A percentile compares a stretch with the other conserved stretches of the same genome.
Conservation (phyloP, 208 protist species). For the Trypanosomatidae sp. region DNA sequence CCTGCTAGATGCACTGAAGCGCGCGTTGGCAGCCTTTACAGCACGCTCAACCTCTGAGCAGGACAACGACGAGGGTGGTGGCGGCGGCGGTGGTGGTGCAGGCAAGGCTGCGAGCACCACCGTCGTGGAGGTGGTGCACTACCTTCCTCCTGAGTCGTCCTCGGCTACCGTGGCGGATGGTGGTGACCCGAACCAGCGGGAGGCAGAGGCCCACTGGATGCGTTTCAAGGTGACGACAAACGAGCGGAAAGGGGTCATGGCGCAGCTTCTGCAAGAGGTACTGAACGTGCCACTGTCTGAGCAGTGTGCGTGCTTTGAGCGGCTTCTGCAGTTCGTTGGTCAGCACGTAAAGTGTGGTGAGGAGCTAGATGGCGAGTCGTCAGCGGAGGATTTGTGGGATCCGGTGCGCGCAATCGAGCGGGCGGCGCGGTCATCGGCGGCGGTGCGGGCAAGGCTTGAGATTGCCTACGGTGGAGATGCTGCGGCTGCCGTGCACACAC, state of each 20-base stretch:
- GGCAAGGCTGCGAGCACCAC: background rate
- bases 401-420: conserved; percentile 25
- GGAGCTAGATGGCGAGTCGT: background rate
- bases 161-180: background rate
- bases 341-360: conserved; percentile 5
- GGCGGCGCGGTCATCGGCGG: conserved; percentile 14
- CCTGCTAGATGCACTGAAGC: conserved; percentile 39
- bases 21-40: background rate
- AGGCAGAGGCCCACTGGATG: conserved; percentile 24
- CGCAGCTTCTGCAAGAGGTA: conserved; percentile 40
- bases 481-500: conserved; percentile 22
- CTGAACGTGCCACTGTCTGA: conserved; percentile 26
- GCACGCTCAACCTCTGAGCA: background rate
- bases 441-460: conserved; percentile 20
- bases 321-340: conserved; percentile 23
- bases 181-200: background rate
- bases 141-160: conserved; percentile 15
- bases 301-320: conserved; percentile 21
- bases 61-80: conserved; percentile 14
- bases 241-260: conserved; percentile 31
- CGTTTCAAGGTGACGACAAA: conserved; percentile 34
- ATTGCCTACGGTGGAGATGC: conserved; percentile 28
- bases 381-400: conserved; percentile 22
- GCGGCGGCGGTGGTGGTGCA: background rate
- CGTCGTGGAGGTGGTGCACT: conserved; percentile 24